Percentiles rank a stretch among this genome's conserved stretches.
These are phyloP conservation scores for Musa beccarii DNA, from an alignment of 176 grass and related monocot species.

Conservation along the genomic window DNA sequence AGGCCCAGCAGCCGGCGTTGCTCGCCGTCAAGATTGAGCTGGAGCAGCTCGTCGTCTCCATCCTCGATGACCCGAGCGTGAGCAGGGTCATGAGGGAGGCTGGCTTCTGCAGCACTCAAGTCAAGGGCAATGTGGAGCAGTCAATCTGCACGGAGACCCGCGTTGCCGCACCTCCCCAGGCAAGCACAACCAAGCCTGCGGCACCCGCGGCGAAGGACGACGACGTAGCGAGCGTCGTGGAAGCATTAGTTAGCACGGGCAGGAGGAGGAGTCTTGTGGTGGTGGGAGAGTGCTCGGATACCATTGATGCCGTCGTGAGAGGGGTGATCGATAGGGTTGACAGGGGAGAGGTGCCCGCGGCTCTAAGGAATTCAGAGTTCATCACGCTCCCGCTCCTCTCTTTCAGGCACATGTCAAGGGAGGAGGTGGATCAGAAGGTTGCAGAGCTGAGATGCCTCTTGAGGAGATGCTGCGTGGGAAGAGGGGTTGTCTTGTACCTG, in stretches of 20 bases:
- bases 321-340: conserved; percentile 68
- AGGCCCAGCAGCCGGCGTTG: conserved; percentile 29
- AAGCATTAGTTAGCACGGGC: conserved; percentile 39
- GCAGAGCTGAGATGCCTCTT: conserved; percentile 45
- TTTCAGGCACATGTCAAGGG: conserved; percentile 33
- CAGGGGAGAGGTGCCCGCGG: conserved; percentile 44
- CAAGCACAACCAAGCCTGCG: neutral
- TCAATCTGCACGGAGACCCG: neutral
- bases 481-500: conserved; percentile 57
- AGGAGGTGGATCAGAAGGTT: conserved; percentile 57
- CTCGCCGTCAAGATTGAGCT: conserved; percentile 60
- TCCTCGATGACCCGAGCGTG: conserved; percentile 93
- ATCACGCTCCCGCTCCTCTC: conserved; percentile 42
- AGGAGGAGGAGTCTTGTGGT: conserved; percentile 41
- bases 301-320: conserved; percentile 41
- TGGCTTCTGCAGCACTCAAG: conserved; percentile 73
- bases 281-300: conserved; percentile 34
- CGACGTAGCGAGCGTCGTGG: conserved; percentile 56
- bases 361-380: conserved; percentile 57
- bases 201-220: neutral
- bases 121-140: conserved; percentile 71
- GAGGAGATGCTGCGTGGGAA: conserved; percentile 28
- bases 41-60: conserved; percentile 79
- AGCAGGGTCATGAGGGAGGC: conserved; percentile 96
- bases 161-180: neutral